Evolutionary conservation across 495 filamentous ascomycete species (phyloP), one percentile per base, ranked within the genome.

Genomic region (Pseudomonodictys pantanalensis): DNA sequence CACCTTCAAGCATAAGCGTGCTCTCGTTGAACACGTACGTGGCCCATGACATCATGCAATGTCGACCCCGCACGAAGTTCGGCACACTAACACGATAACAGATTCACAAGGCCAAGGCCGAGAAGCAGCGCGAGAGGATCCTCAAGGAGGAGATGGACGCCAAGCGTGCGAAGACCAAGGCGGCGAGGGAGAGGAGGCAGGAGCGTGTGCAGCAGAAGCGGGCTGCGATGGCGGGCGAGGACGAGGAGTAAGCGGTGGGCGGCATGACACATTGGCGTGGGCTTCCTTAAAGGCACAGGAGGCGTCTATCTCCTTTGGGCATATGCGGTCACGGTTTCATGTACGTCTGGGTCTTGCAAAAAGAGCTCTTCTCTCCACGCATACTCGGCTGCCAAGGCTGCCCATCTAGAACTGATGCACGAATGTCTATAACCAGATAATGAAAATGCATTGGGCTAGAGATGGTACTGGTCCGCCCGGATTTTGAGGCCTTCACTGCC

Each of bases 1-100:
- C 86, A 92, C 93, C 76, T 99, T 99, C 88, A 99, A 99, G 91
- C 93, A 99, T 87, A 99, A 96, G 90, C 88, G 93, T 73, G 93
- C 90, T 65, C 86, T 99, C 68, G 90, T 99, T 75, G 93, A 99
- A 82, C 93, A 98, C 82, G 93, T 98, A 90, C 73, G 93, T 91
- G 71, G 56, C 9, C 35, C 56, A 70, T 71, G 66, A 69, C 66
- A 69, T 73, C 70, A 70, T 62, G 42, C 62, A 44, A 48, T 32
- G 15, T 47, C 51, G 28, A n/a, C 45, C 41, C 48, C 22, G 28
- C 41, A 35, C 24, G 24, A 52, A 15, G 38, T 41, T 4, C 12
- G 38, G 15, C 32, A 41, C 15, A 30, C 58, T 52, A 55, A 60
- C 52, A 33, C 22, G 18, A 41, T 45, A n/a, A 3, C 50, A 98